These are phyloP conservation scores for Phaffomyces antillensis DNA, from an alignment of 805 yeast genomes.

Conservation along the genomic window DNA sequence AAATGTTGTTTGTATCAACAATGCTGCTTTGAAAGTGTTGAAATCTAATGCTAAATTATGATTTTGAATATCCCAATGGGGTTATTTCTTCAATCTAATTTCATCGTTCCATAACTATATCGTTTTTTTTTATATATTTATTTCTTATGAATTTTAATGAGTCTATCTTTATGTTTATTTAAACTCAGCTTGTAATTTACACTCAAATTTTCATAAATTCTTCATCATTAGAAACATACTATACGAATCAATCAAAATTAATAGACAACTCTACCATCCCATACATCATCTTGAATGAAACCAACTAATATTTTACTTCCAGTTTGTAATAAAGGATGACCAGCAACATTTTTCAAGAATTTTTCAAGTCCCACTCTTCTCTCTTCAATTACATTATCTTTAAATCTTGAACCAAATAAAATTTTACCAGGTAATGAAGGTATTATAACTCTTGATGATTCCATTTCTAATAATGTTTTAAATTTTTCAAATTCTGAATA, in stretches of 20 bases:
- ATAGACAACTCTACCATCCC: slow-evolving; percentile 41
- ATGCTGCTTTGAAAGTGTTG: slow-evolving; percentile 70
- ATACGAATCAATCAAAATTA: not conserved
- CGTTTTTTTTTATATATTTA: too few relatives aligned
- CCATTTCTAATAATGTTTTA: slow-evolving; percentile 64
- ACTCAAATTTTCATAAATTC: too few relatives aligned
- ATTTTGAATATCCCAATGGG: not conserved
- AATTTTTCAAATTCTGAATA: slow-evolving; percentile 87
- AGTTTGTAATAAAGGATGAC: slow-evolving; percentile 90
- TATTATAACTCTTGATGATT: slow-evolving; percentile 70
- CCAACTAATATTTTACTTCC: slow-evolving; percentile 72
- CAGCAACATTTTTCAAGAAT: slow-evolving; percentile 73
- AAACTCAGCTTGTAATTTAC: not conserved
- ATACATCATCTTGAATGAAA: slow-evolving; percentile 80
- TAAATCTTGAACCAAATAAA: slow-evolving; percentile 60
- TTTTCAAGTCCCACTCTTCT: slow-evolving; percentile 79
- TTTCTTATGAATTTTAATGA: not conserved
- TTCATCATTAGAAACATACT: not conserved
- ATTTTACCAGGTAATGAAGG: slow-evolving; percentile 90
- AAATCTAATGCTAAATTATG: slow-evolving; percentile 26
- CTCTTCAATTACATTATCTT: slow-evolving; percentile 75
- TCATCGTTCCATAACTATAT: too few relatives aligned
- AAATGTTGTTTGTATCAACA: slow-evolving; percentile 69
- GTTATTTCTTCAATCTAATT: not conserved
- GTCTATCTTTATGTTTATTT: not conserved